Conservation (phyloP, 257 asterid genomes). For the Buddleja alternifolia region DNA sequence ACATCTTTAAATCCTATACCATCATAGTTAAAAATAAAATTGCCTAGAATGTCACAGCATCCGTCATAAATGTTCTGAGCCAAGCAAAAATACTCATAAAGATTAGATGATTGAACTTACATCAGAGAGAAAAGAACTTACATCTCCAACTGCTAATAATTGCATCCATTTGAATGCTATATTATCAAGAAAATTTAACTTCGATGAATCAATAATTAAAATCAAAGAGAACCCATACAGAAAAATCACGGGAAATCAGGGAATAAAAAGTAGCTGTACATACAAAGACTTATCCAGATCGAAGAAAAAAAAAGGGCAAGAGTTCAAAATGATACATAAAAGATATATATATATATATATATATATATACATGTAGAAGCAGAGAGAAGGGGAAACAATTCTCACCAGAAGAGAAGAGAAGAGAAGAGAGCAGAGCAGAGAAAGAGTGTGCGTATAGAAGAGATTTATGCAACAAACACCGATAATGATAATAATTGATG, state of each 20-base stretch:
- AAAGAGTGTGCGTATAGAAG: constrained; percentile 15
- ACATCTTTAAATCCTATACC: constrained; percentile 11
- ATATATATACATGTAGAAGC: not conserved
- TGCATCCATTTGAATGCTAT: constrained; percentile 10
- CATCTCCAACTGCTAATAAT: not conserved
- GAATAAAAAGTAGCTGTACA: constrained; percentile 15
- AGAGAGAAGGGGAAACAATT: constrained; percentile 9
- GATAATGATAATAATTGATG: constrained; percentile 33
- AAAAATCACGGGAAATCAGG: not conserved
- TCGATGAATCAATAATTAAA: constrained; percentile 14
- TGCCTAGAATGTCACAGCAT: constrained; percentile 6
- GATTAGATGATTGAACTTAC: constrained; percentile 8
- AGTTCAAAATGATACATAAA: constrained; percentile 5
- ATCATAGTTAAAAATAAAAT: no score
- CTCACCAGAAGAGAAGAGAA: constrained; percentile 32
- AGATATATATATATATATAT: not conserved
- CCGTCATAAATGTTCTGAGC: constrained; percentile 17
- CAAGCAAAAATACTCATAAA: not conserved
- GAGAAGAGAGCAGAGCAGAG: no score
- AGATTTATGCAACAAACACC: constrained; percentile 5
- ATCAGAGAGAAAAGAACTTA: not conserved
- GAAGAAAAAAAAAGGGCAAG: constrained; percentile 12
- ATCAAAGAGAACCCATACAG: not conserved
- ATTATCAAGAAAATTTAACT: constrained; percentile 9
- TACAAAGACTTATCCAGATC: constrained; percentile 27